Percentiles rank a stretch among this genome's conserved stretches.
phyloP scores from a whole-genome alignment of 2,329 filamentous ascomycete species.

The Daldinia sp. region DNA sequence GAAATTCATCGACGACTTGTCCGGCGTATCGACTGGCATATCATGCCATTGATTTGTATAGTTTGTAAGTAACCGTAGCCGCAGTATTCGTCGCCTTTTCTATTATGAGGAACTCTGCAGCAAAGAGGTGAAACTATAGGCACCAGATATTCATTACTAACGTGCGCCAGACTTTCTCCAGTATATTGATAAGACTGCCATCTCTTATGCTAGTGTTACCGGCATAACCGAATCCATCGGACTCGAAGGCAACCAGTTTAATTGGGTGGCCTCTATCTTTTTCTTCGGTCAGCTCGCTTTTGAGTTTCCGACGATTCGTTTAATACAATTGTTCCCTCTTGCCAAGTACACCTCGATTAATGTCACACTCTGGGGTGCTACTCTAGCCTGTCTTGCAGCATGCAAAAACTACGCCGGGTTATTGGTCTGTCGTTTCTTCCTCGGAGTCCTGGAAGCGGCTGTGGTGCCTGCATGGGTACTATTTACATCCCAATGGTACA shows the following conservation, averaged over 20 bases:
- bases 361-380: constrained; percentile 53
- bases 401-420: constrained; percentile 42
- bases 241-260: constrained; percentile 58
- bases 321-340: constrained; percentile 56
- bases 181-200: constrained; percentile 42
- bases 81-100: background rate
- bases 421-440: constrained; percentile 46
- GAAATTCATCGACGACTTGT: constrained; percentile 36
- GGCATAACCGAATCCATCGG: constrained; percentile 48
- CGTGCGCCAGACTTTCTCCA: constrained; percentile 39
- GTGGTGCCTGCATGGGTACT: constrained; percentile 50
- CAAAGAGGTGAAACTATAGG: background rate
- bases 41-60: constrained; percentile 43
- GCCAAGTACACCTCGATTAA: constrained; percentile 55
- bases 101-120: background rate
- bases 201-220: constrained; percentile 44
- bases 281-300: constrained; percentile 55
- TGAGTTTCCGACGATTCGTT: constrained; percentile 55
- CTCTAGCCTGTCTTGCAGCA: constrained; percentile 41
- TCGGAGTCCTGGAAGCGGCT: constrained; percentile 47
- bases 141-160: constrained; percentile 13
- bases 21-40: constrained; percentile 40
- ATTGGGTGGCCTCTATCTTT: constrained; percentile 56
- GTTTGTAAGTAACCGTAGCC: constrained; percentile 31
- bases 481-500: constrained; percentile 51